These are phyloP conservation scores for Irpex sp. DNA, from an alignment of 1,284 basidiomycete genomes.

Conservation along the genomic window DNA sequence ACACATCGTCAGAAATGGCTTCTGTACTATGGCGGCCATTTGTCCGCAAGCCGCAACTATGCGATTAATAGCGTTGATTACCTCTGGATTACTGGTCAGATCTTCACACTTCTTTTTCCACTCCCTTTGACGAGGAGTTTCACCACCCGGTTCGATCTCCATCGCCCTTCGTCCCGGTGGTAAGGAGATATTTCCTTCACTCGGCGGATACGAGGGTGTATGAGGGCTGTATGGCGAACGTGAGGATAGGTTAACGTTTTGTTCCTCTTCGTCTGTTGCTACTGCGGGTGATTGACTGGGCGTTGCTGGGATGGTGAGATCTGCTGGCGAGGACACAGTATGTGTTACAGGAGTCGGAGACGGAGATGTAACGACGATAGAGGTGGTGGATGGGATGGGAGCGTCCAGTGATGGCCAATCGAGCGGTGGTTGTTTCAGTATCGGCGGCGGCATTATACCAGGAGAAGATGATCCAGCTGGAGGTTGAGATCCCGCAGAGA, in stretches of 20 bases:
- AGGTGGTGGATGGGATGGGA: slow-evolving; percentile 30
- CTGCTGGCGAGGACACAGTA: neutral
- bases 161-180: neutral
- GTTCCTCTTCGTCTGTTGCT: neutral
- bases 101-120: slow-evolving; percentile 31
- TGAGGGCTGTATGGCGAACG: neutral
- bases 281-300: neutral
- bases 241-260: neutral
- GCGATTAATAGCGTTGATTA: slow-evolving; percentile 53
- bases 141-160: slow-evolving; percentile 1
- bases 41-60: slow-evolving; percentile 70
- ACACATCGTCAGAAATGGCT: slow-evolving; percentile 62
- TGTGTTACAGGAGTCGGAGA: neutral
- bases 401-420: slow-evolving; percentile 62
- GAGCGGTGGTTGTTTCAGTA: slow-evolving; percentile 23
- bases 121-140: slow-evolving; percentile 6
- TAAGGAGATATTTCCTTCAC: neutral
- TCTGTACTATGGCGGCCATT: slow-evolving; percentile 56
- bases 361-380: neutral
- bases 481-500: slow-evolving; percentile 11
- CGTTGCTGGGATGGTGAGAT: neutral
- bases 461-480: slow-evolving; percentile 2
- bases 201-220: neutral
- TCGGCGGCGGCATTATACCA: slow-evolving; percentile 4
- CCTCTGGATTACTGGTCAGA: slow-evolving; percentile 53